These are phyloP conservation scores for Phytopythium oedochilum DNA, from an alignment of 352 stramenopile genomes.

Conservation along the genomic window DNA sequence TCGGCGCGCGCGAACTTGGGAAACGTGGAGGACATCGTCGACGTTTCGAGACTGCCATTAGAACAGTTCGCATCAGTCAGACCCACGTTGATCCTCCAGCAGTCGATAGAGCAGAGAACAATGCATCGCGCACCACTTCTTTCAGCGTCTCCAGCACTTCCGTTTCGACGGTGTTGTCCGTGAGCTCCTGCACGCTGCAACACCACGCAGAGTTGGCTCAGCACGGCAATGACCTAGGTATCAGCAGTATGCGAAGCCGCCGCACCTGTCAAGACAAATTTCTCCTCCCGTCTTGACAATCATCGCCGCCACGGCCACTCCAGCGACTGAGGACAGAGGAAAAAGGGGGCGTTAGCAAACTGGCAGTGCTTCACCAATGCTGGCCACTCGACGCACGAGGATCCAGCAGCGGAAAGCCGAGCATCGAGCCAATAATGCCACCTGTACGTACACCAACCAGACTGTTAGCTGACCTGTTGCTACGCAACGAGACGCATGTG, in stretches of 20 bases:
- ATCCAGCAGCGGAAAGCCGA: constrained; percentile 63
- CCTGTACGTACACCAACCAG: constrained; percentile 10
- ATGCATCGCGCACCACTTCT: constrained; percentile 58
- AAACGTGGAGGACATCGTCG: constrained; percentile 74
- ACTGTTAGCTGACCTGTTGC: too few species aligned
- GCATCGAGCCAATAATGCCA: constrained; percentile 72
- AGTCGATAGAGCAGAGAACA: background rate
- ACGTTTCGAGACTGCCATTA: constrained; percentile 61
- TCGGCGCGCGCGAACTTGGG: constrained; percentile 73
- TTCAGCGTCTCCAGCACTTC: constrained; percentile 74
- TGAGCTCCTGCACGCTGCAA: constrained; percentile 71
- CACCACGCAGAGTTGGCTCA: background rate
- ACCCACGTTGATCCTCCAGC: background rate
- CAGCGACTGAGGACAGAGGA: constrained; percentile 37
- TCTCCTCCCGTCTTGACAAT: constrained; percentile 85
- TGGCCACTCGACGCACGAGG: constrained; percentile 15
- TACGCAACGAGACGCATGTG: background rate
- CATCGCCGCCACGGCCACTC: constrained; percentile 84
- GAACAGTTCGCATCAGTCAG: background rate
- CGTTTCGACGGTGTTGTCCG: constrained; percentile 78
- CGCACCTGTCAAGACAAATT: constrained; percentile 75
- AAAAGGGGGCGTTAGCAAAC: background rate
- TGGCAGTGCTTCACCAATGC: background rate
- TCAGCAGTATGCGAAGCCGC: background rate
- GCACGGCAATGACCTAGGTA: background rate